These are phyloP conservation scores for Catenaria anguillulae DNA, from an alignment of 371 early-diverging fungal genomes.

Conservation along the genomic window DNA sequence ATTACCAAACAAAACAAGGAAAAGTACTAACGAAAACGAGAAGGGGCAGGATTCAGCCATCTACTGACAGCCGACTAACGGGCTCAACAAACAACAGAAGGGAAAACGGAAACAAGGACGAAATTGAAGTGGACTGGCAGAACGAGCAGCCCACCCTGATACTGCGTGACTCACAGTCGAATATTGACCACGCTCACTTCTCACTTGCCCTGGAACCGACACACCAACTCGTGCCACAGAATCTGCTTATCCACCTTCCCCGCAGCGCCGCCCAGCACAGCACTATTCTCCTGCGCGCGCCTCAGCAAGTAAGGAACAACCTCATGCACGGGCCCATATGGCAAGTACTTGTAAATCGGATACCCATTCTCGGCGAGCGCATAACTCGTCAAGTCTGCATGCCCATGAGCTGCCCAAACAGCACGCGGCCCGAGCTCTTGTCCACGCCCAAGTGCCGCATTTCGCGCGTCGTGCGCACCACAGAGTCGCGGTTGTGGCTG, in stretches of 20 bases:
- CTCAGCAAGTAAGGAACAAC: slow-evolving; percentile 88
- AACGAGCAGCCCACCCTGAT: no score
- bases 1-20: no score
- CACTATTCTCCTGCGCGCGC: slow-evolving; percentile 88
- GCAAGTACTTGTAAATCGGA: slow-evolving; percentile 77
- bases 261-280: slow-evolving; percentile 33
- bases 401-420: slow-evolving; percentile 84
- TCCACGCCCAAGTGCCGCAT: no score
- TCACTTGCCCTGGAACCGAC: not conserved
- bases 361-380: slow-evolving; percentile 60
- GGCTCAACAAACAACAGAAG: no score
- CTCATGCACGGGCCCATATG: slow-evolving; percentile 78
- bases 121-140: no score
- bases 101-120: no score
- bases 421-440: no score
- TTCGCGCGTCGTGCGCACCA: slow-evolving; percentile 43
- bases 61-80: no score
- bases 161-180: no score
- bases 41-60: no score
- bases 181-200: no score
- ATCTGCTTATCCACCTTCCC: not conserved
- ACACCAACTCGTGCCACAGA: not conserved
- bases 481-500: slow-evolving; percentile 76
- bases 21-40: no score
- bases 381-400: slow-evolving; percentile 73